Conservation (phyloP, 768 basidiomycete species). For the Suillus decipiens region DNA sequence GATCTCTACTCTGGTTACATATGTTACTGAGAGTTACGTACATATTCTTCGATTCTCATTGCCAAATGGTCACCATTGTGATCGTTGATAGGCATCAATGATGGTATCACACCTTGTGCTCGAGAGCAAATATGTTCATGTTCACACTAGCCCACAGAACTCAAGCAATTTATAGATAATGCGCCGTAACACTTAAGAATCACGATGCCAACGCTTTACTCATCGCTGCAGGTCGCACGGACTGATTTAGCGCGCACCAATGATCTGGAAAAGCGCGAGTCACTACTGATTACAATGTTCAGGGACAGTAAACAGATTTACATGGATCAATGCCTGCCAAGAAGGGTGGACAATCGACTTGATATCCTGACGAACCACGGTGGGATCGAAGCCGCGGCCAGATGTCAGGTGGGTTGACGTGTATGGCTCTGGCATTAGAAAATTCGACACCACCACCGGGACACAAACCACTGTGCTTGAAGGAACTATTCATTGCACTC, state of each 20-base stretch:
- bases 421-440: too few relatives aligned
- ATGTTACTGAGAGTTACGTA: not conserved
- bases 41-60: not conserved
- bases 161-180: not conserved
- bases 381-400: too few relatives aligned
- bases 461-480: too few relatives aligned
- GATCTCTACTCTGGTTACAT: not conserved
- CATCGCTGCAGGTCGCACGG: not conserved
- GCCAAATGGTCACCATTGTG: not conserved
- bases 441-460: too few relatives aligned
- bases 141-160: not conserved
- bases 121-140: not conserved
- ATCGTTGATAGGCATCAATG: not conserved
- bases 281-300: not conserved
- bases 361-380: too few relatives aligned
- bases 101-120: not conserved
- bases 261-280: not conserved
- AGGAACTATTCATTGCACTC: too few relatives aligned
- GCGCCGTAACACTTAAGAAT: not conserved
- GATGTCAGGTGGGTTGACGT: too few relatives aligned
- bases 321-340: not conserved
- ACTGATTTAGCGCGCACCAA: not conserved
- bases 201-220: not conserved
- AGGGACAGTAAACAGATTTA: not conserved
- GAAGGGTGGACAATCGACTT: not conserved